Percentiles rank a stretch among this genome's conserved stretches.
Conservation (phyloP, 164 flowering plant genomes). For the Nymphaea thermarum region DNA sequence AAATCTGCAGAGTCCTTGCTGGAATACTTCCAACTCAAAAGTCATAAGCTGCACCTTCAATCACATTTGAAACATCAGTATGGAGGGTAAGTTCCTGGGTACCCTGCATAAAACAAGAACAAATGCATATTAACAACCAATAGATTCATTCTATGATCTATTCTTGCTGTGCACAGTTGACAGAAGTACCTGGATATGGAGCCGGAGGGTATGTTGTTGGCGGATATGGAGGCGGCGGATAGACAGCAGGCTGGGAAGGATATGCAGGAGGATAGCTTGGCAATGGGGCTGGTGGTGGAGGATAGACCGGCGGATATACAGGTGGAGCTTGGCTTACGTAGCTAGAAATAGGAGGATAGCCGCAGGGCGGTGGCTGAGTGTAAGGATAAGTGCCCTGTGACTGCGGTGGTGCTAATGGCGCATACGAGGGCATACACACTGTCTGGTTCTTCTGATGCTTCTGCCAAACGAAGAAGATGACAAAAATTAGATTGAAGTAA, state of each 20-base stretch:
- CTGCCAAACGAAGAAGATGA: neutral
- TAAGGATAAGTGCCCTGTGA: neutral
- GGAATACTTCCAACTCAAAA: too few relatives aligned
- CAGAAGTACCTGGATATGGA: slow-evolving; percentile 12
- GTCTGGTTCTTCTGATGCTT: neutral
- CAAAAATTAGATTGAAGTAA: neutral
- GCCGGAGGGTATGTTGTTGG: slow-evolving; percentile 33
- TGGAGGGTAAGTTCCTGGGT: too few relatives aligned
- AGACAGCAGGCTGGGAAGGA: neutral
- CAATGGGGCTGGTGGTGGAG: too few relatives aligned
- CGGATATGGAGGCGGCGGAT: neutral
- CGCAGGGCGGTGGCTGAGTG: neutral
- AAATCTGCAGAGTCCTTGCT: too few relatives aligned
- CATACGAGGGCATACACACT: neutral
- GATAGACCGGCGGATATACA: neutral
- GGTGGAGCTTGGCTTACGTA: neutral
- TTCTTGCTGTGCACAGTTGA: neutral
- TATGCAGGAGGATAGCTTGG: neutral
- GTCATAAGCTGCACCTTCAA: too few relatives aligned
- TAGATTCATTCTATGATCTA: neutral
- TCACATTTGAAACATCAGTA: too few relatives aligned
- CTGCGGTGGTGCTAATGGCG: neutral
- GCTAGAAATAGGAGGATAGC: neutral
- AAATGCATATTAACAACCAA: neutral
- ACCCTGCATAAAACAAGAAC: neutral